Evolutionary conservation across 257 asterid genomes (phyloP), one percentile per base, ranked within the genome.

Genomic region (Primulina huaijiensis): DNA sequence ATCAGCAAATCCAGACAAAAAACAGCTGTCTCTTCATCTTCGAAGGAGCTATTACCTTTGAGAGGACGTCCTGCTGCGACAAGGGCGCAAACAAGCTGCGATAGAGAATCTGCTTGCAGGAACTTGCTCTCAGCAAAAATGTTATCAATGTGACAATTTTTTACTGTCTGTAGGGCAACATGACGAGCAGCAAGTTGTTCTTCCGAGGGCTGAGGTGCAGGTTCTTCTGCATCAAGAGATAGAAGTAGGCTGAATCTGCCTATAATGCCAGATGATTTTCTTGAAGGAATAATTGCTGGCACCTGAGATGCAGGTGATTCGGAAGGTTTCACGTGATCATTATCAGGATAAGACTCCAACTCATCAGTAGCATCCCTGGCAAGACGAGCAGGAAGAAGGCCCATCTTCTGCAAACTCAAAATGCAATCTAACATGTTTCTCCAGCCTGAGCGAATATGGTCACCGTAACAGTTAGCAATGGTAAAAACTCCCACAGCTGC

Each of bases 71-170:
- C 86, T 0, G 88, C 89, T 71, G 97, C 89, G 75, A 72, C 67
- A 62, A 92, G 96, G 60, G 97, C 92, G 59, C 83, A 89, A 50
- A 86, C 96, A 60, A 92, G 98, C 81, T 90, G 89, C 6, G 83
- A 81, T 34, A 92, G 81, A 27, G 98, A 90, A 12, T 88, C 97
- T 10, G 96, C 95, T 76, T 83, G 97, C 65, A 92, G 83, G 80
- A 92, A 90, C 78, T 92, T 92, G 60, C 96, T 88, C 80, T 92
- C 97, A 6, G 95, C 92, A 74, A 92, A 92, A 56, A 92, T 88
- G 79, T 80, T 84, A 70, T 90, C 97, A 31, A 92, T 78, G 72
- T 87, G 95, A 75, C 97, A 92, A 56, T 81, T 87, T 64, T 86
- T 95, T 68, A 92, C 83, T 21, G 90, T 83, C 82, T 87, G 93